Evolutionary conservation across 1,139 yeast genomes (phyloP).

Genomic region (Protomyces pachydermus): DNA sequence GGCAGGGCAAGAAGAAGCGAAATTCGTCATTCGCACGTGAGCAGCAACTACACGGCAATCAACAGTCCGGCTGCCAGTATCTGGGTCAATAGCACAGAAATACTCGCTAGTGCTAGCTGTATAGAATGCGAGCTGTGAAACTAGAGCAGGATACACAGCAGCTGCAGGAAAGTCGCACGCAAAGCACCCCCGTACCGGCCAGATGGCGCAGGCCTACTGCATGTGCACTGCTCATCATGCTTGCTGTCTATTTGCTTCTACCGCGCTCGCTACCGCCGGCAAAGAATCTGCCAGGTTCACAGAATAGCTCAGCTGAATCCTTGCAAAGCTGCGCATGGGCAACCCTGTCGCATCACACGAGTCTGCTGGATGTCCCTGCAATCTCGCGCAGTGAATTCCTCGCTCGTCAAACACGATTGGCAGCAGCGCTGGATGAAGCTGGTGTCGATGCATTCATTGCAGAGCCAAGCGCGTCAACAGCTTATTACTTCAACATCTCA

Average conservation of each 20-base stretch:
- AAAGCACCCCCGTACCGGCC: too few species aligned
- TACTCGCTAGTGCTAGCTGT: too few species aligned
- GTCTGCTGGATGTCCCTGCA: conserved; percentile 2
- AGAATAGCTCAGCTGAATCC: too few species aligned
- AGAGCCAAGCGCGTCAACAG: conserved; percentile 23
- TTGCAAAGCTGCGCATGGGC: not conserved
- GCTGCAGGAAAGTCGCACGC: too few species aligned
- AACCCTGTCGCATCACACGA: not conserved
- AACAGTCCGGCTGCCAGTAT: too few species aligned
- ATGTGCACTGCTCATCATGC: not conserved
- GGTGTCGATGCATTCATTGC: conserved; percentile 20
- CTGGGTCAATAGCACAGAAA: too few species aligned
- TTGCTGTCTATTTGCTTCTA: not conserved
- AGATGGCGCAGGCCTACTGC: not conserved
- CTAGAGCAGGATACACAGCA: too few species aligned
- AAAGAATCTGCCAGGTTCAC: not conserved
- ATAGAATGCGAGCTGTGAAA: too few species aligned
- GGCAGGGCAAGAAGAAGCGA: too few species aligned
- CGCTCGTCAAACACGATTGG: conserved; percentile 6
- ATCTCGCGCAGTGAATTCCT: conserved; percentile 12
- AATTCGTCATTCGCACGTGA: too few species aligned
- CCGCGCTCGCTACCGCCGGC: not conserved
- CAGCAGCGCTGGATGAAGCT: conserved; percentile 1
- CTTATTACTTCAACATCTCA: conserved; percentile 21
- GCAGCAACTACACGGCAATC: too few species aligned